Evolutionary conservation across 257 asterid species (phyloP).

Genomic region (Plectranthus barbatus): DNA sequence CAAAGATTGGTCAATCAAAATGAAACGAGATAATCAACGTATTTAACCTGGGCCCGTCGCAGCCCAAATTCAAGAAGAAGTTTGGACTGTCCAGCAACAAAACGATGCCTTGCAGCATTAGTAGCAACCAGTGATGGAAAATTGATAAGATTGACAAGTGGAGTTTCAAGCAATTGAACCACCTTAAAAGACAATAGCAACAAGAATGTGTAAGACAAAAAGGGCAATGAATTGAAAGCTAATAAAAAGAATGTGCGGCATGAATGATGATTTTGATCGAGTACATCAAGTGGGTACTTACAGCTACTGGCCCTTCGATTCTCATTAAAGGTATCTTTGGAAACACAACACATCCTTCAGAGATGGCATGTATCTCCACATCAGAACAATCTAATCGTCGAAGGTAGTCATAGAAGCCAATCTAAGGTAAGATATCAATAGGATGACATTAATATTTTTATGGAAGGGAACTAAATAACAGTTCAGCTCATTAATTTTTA

Average conservation of each 20-base stretch:
- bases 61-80: slow-evolving; percentile 94
- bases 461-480: neutral
- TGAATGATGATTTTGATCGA: slow-evolving; percentile 4
- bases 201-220: slow-evolving; percentile 6
- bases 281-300: slow-evolving; percentile 37
- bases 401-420: slow-evolving; percentile 78
- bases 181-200: slow-evolving; percentile 47
- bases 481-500: neutral
- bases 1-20: slow-evolving; percentile 10
- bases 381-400: slow-evolving; percentile 73
- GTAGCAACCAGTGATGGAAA: slow-evolving; percentile 96
- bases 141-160: slow-evolving; percentile 80
- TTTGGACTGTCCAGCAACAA: slow-evolving; percentile 95
- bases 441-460: slow-evolving; percentile 9
- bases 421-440: slow-evolving; percentile 34
- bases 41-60: slow-evolving; percentile 82
- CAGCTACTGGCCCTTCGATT: slow-evolving; percentile 94
- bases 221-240: slow-evolving; percentile 1
- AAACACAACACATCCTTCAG: slow-evolving; percentile 92
- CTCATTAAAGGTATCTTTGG: slow-evolving; percentile 96
- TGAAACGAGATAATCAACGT: slow-evolving; percentile 4
- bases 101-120: slow-evolving; percentile 97
- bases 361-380: slow-evolving; percentile 84
- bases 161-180: slow-evolving; percentile 96
- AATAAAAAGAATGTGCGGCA: neutral